Conservation (phyloP, 352 stramenopile genomes). For the Thraustotheca clavata region DNA sequence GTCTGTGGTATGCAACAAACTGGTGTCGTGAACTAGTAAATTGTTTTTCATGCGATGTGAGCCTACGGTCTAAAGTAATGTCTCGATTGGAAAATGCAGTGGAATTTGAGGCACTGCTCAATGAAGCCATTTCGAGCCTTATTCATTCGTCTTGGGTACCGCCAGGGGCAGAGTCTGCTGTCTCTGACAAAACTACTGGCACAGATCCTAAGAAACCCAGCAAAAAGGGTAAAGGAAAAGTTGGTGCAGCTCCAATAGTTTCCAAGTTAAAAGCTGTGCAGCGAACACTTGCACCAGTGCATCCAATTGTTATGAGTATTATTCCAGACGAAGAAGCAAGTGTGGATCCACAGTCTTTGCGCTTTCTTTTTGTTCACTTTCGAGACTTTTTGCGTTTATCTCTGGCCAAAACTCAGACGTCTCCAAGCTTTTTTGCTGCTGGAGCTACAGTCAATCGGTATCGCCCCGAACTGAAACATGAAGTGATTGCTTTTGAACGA, state of each 20-base stretch:
- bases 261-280: neutral
- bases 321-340: neutral
- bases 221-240: slow-evolving; percentile 15
- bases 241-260: neutral
- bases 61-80: slow-evolving; percentile 26
- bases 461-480: neutral
- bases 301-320: slow-evolving; percentile 4
- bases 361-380: slow-evolving; percentile 12
- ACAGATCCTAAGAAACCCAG: neutral
- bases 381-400: neutral
- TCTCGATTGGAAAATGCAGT: slow-evolving; percentile 39
- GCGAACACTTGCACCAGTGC: neutral
- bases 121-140: slow-evolving; percentile 28
- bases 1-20: slow-evolving; percentile 49
- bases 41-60: slow-evolving; percentile 35
- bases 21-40: slow-evolving; percentile 56
- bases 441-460: neutral
- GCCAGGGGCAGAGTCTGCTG: slow-evolving; percentile 15
- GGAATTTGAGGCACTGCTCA: slow-evolving; percentile 33
- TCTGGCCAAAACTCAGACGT: slow-evolving; percentile 2
- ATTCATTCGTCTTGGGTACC: slow-evolving; percentile 27
- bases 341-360: slow-evolving; percentile 6
- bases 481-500: neutral
- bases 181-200: neutral
- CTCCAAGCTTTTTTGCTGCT: neutral